A percentile compares a stretch with the other conserved stretches of the same genome.
These are phyloP conservation scores for Myotisia sp. DNA, from an alignment of 2,329 filamentous ascomycete species.

Conservation along the genomic window DNA sequence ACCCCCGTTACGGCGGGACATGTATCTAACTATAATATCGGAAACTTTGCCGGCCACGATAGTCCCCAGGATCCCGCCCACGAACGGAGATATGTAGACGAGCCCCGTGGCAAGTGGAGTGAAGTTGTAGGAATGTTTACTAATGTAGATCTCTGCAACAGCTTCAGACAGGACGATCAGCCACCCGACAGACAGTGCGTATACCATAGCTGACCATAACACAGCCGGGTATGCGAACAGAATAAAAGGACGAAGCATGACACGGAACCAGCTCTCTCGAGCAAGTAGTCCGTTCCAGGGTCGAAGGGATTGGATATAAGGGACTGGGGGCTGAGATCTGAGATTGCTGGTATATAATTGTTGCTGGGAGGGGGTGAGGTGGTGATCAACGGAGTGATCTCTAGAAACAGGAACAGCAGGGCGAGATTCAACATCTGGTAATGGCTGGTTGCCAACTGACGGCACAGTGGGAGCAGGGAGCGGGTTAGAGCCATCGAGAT, in stretches of 20 bases:
- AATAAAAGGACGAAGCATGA: slow-evolving; percentile 66
- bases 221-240: slow-evolving; percentile 78
- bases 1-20: slow-evolving; percentile 77
- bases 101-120: slow-evolving; percentile 65
- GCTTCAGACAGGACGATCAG: slow-evolving; percentile 87
- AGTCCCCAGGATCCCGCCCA: slow-evolving; percentile 80
- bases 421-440: slow-evolving; percentile 20
- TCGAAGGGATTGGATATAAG: slow-evolving; percentile 59
- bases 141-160: slow-evolving; percentile 64
- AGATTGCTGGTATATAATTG: slow-evolving; percentile 55
- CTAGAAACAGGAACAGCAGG: slow-evolving; percentile 15
- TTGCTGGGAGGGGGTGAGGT: slow-evolving; percentile 16
- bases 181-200: slow-evolving; percentile 83
- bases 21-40: slow-evolving; percentile 66
- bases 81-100: slow-evolving; percentile 78
- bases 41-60: slow-evolving; percentile 79
- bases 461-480: slow-evolving; percentile 4
- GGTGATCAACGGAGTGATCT: slow-evolving; percentile 21
- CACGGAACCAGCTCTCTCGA: slow-evolving; percentile 64
- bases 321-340: slow-evolving; percentile 50
- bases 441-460: too few relatives aligned
- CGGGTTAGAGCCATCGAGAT: neutral
- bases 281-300: slow-evolving; percentile 67
- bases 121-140: slow-evolving; percentile 60
- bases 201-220: slow-evolving; percentile 74